These are phyloP conservation scores for Debaryomyces subglobosus DNA, from an alignment of 1,139 yeast species.

Conservation along the genomic window DNA sequence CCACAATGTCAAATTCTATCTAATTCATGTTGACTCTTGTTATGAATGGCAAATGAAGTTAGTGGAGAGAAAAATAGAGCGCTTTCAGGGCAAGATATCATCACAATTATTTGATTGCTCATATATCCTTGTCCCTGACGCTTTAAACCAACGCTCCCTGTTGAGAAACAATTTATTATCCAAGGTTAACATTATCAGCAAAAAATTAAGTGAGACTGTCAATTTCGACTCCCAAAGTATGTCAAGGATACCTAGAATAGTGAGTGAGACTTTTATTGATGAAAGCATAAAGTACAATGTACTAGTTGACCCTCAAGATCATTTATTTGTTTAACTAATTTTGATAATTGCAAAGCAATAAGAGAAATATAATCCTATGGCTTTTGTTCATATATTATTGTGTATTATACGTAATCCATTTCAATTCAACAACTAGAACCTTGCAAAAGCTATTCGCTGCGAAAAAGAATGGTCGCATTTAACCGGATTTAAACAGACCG, in stretches of 20 bases:
- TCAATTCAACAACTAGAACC: neutral
- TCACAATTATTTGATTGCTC: slow-evolving; percentile 22
- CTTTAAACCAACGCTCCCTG: slow-evolving; percentile 10
- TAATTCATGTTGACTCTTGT: slow-evolving; percentile 18
- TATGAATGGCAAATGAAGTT: slow-evolving; percentile 11
- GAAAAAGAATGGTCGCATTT: slow-evolving; percentile 2
- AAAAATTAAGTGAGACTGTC: slow-evolving; percentile 24
- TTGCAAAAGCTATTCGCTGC: neutral
- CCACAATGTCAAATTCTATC: slow-evolving; percentile 24
- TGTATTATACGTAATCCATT: neutral
- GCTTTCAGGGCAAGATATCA: slow-evolving; percentile 36
- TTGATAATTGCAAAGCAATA: neutral
- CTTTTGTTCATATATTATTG: no score
- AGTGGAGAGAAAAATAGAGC: slow-evolving; percentile 25
- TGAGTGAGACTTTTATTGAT: slow-evolving; percentile 44
- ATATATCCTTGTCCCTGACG: slow-evolving; percentile 26
- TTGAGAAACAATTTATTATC: slow-evolving; percentile 10
- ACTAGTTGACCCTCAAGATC: slow-evolving; percentile 52
- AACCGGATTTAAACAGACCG: neutral
- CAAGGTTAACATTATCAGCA: slow-evolving; percentile 19
- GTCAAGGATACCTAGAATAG: slow-evolving; percentile 50
- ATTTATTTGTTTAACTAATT: slow-evolving; percentile 17
- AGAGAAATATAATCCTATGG: neutral
- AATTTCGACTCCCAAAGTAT: slow-evolving; percentile 18
- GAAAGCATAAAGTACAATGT: slow-evolving; percentile 40